Conservation (phyloP, 306 rosid genomes). For the Urtica urens region DNA sequence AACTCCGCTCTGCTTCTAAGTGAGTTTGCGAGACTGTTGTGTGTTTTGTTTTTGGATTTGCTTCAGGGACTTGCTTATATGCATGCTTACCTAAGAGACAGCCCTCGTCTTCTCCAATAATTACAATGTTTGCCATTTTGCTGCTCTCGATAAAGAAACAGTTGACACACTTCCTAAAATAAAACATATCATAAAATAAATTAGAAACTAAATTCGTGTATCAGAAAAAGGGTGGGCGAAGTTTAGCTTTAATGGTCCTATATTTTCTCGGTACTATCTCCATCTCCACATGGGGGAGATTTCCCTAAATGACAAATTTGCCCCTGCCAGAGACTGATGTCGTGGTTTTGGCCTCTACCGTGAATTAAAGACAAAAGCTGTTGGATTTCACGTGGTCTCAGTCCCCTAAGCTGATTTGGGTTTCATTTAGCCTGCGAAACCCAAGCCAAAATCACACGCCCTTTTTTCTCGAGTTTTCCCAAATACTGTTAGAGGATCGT, state of each 20-base stretch:
- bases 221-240: too few species aligned
- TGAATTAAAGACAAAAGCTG: conserved; percentile 24
- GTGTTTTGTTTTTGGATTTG: not conserved
- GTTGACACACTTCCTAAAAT: too few species aligned
- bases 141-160: too few species aligned
- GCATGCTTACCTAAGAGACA: conserved; percentile 31
- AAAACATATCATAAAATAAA: too few species aligned
- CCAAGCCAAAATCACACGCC: conserved; percentile 11
- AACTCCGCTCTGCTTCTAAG: conserved; percentile 1
- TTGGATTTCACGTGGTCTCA: conserved; percentile 26
- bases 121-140: conserved; percentile 35
- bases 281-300: conserved; percentile 1
- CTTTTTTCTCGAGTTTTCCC: not conserved
- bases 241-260: too few species aligned
- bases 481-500: not conserved
- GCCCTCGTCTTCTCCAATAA: conserved; percentile 19
- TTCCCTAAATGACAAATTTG: conserved; percentile 9
- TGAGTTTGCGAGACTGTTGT: not conserved
- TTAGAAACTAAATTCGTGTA: too few species aligned
- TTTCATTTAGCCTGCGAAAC: not conserved
- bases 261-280: too few species aligned
- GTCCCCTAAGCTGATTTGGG: conserved; percentile 2
- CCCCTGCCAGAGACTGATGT: conserved; percentile 6
- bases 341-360: conserved; percentile 9
- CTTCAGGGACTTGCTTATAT: conserved; percentile 39